Base-by-base conservation (phyloP, 2,329 filamentous ascomycete genomes). In the Fonsecaea multimorphosa region DNA sequence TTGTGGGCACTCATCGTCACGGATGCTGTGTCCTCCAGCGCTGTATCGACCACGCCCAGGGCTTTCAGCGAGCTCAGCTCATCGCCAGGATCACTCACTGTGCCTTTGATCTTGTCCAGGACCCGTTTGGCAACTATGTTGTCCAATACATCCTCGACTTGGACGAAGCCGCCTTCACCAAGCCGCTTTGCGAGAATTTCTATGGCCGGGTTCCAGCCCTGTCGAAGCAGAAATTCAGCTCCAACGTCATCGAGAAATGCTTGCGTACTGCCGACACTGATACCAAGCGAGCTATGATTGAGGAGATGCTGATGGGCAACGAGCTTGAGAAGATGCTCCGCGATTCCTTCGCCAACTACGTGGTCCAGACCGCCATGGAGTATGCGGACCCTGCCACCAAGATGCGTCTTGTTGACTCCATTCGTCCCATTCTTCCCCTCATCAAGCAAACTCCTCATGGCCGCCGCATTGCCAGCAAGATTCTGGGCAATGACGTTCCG, bases 171-270 rank as follows among this genome's bases (percentile, higher is more conserved):
- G 84, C 83, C 72, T 97, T 97, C 80, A 97, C 94, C 0, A 91
- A 95, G 74, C 94, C 94, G 2, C 84, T 99, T 46, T 95, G 96
- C 67, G 82, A 85, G 60, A 89, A 89, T 74, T 97, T 99, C 82
- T 82, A 85, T 63, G 90, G 90, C 73, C 83, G 91, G 87, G 82
- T 90, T 77, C 74, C 85, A 78, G 79, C 86, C 86, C 76, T 89
- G 16, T 98, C 95, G 5, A 93, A 93, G 77, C 95, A 99, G 82
- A 99, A 99, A 80, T 99, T 99, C 82, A 97, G 93, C 81, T 98
- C 95, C 74, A 99, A 99, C 73, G 95, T 99, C 64, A 94, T 99
- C 69, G 95, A 99, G 82, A 99, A 99, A 78, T 93, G 91, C 74
- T 82, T 98, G 65, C 92, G 95, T 63, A 96, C 92, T 76, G 89